A percentile compares a stretch with the other conserved stretches of the same genome.
Evolutionary conservation across 1,284 basidiomycete species (phyloP).

Genomic region (Pseudozyma pruni): DNA sequence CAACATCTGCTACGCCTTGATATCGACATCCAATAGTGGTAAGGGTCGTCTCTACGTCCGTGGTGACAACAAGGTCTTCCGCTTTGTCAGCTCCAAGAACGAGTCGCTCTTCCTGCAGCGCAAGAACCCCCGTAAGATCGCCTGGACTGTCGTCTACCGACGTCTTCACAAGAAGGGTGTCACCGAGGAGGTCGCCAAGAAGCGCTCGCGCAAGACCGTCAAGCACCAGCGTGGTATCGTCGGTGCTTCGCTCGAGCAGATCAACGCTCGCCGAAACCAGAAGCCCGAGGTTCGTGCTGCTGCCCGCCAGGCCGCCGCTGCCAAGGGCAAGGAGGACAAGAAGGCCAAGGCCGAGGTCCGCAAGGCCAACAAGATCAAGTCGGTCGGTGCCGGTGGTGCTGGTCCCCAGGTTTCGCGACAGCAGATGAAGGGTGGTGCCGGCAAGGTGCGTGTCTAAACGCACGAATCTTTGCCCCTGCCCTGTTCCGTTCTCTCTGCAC

Average conservation of each 20-base stretch:
- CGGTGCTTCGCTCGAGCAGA: constrained; percentile 90
- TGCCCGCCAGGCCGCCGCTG: constrained; percentile 85
- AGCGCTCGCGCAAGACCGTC: constrained; percentile 93
- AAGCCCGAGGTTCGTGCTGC: constrained; percentile 85
- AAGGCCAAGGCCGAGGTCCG: constrained; percentile 72
- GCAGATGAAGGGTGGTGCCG: constrained; percentile 84
- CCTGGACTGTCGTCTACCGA: constrained; percentile 96
- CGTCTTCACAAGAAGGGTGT: constrained; percentile 99
- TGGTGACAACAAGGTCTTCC: constrained; percentile 68
- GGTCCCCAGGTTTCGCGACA: constrained; percentile 92
- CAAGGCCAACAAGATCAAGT: constrained; percentile 73
- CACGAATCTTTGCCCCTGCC: constrained; percentile 2
- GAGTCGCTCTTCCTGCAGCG: constrained; percentile 98
- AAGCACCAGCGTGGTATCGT: constrained; percentile 99
- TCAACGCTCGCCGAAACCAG: constrained; percentile 81
- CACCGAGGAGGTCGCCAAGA: constrained; percentile 98
- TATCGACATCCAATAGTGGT: constrained; percentile 49
- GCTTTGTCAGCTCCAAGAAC: constrained; percentile 71
- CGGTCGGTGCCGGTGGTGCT: constrained; percentile 64
- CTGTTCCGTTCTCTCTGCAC: neutral
- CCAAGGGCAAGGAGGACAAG: constrained; percentile 90
- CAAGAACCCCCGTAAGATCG: constrained; percentile 99
- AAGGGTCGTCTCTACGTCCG: constrained; percentile 67
- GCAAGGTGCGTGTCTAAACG: constrained; percentile 61
- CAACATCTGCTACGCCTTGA: neutral